These are phyloP conservation scores for Fusarium devonianum DNA, from an alignment of 2,329 filamentous ascomycete species.

Conservation along the genomic window DNA sequence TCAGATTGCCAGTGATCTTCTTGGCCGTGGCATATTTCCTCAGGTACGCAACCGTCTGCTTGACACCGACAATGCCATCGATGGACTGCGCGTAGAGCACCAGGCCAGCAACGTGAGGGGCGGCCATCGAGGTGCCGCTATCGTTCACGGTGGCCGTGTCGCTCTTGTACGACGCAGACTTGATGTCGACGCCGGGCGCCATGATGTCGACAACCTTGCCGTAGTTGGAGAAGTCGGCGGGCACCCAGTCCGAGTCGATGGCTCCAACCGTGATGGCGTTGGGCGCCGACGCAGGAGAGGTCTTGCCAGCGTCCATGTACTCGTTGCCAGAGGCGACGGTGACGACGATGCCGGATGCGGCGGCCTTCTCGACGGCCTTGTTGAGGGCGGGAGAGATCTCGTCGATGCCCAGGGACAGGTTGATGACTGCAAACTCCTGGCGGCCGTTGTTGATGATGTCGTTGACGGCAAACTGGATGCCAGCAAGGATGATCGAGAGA, in stretches of 20 bases:
- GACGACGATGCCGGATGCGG: constrained; percentile 56
- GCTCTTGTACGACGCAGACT: constrained; percentile 56
- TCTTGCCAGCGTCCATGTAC: constrained; percentile 35
- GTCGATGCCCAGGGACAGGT: constrained; percentile 61
- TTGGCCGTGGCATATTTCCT: constrained; percentile 50
- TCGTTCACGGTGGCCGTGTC: constrained; percentile 54
- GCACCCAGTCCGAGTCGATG: constrained; percentile 48
- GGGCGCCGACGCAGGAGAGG: constrained; percentile 44
- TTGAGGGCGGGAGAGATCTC: constrained; percentile 55
- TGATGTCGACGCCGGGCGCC: constrained; percentile 56
- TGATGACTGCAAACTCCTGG: constrained; percentile 55
- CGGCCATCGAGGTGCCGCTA: constrained; percentile 69
- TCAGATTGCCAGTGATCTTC: constrained; percentile 48
- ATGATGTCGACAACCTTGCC: constrained; percentile 58
- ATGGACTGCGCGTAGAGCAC: constrained; percentile 57
- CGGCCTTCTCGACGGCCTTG: constrained; percentile 55
- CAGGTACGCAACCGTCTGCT: constrained; percentile 51
- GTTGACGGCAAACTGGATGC: constrained; percentile 52
- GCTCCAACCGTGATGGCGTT: constrained; percentile 46
- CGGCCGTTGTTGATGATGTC: constrained; percentile 53
- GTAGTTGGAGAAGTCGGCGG: constrained; percentile 59
- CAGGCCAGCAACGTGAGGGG: constrained; percentile 67
- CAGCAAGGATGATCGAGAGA: constrained; percentile 44
- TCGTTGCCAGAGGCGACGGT: constrained; percentile 64
- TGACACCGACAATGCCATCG: constrained; percentile 45